A percentile compares a stretch with the other conserved stretches of the same genome.
phyloP scores from a whole-genome alignment of 2,329 filamentous ascomycete genomes.

The Alternaria metachromatica region DNA sequence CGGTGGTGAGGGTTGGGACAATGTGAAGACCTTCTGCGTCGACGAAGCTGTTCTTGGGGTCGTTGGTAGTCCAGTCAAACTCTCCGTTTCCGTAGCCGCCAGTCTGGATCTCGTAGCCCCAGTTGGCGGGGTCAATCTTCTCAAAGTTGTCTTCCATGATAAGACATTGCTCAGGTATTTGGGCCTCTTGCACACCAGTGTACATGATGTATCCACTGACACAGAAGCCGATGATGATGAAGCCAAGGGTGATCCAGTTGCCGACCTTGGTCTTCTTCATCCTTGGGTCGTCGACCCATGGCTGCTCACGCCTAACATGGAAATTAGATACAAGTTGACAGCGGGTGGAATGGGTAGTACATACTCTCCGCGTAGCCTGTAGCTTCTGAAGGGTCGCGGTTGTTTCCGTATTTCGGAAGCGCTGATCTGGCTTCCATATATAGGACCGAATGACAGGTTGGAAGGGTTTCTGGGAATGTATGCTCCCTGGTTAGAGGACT shows the following conservation, averaged over 20 bases:
- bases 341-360: neutral
- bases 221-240: constrained; percentile 18
- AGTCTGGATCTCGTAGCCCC: constrained; percentile 71
- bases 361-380: constrained; percentile 31
- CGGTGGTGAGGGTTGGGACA: constrained; percentile 74
- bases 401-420: constrained; percentile 16
- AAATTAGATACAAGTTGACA: neutral
- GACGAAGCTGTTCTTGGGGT: constrained; percentile 76
- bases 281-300: constrained; percentile 31
- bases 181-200: constrained; percentile 23
- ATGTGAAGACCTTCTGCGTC: constrained; percentile 73
- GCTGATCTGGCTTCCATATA: constrained; percentile 3
- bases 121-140: constrained; percentile 65
- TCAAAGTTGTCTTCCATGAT: constrained; percentile 65
- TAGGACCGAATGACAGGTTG: constrained; percentile 6
- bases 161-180: constrained; percentile 31
- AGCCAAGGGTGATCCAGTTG: constrained; percentile 26
- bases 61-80: constrained; percentile 75
- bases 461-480: constrained; percentile 9
- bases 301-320: constrained; percentile 24
- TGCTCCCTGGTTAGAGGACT: neutral
- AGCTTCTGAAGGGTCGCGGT: constrained; percentile 31
- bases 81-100: constrained; percentile 73
- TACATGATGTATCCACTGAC: constrained; percentile 28
- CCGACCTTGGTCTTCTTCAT: constrained; percentile 29